Percentiles rank a stretch among this genome's conserved stretches.
These are phyloP conservation scores for Plenodomus lindquistii DNA, from an alignment of 2,329 filamentous ascomycete species.

Conservation along the genomic window DNA sequence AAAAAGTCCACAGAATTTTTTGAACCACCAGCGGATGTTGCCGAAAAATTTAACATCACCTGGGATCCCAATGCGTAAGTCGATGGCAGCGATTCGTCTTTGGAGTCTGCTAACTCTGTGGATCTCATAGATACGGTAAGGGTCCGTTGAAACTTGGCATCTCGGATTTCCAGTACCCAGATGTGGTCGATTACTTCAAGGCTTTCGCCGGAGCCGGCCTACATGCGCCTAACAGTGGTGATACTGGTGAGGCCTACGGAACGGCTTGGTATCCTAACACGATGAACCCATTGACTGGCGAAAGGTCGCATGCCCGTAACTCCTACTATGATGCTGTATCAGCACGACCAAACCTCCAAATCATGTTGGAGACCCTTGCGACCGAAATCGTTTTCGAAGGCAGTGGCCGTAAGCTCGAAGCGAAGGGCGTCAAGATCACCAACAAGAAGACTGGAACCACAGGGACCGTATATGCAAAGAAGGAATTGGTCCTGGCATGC, in stretches of 20 bases:
- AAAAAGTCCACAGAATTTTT: conserved; percentile 33
- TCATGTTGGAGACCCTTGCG: conserved; percentile 24
- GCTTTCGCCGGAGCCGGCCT: conserved; percentile 29
- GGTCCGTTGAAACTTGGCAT: conserved; percentile 34
- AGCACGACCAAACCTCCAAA: conserved; percentile 35
- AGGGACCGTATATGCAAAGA: conserved; percentile 27
- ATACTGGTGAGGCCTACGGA: conserved; percentile 35
- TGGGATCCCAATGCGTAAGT: conserved; percentile 28
- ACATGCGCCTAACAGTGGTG: conserved; percentile 22
- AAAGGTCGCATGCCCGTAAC: conserved; percentile 36
- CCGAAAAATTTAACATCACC: conserved; percentile 23
- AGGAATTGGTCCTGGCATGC: conserved; percentile 64
- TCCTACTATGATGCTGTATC: conserved; percentile 36
- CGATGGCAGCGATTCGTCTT: neutral
- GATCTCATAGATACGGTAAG: conserved; percentile 22
- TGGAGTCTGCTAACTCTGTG: neutral
- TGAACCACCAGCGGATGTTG: conserved; percentile 17
- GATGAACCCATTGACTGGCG: conserved; percentile 37
- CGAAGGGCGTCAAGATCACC: conserved; percentile 31
- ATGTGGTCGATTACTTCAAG: conserved; percentile 26
- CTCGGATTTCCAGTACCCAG: conserved; percentile 33
- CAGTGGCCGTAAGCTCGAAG: conserved; percentile 20
- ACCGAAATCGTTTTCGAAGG: conserved; percentile 30
- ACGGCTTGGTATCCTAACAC: conserved; percentile 44
- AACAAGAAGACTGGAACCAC: conserved; percentile 18